Evolutionary conservation across 2,329 filamentous ascomycete genomes (phyloP), one percentile per base, ranked within the genome.

Genomic region (Fusarium sp.): DNA sequence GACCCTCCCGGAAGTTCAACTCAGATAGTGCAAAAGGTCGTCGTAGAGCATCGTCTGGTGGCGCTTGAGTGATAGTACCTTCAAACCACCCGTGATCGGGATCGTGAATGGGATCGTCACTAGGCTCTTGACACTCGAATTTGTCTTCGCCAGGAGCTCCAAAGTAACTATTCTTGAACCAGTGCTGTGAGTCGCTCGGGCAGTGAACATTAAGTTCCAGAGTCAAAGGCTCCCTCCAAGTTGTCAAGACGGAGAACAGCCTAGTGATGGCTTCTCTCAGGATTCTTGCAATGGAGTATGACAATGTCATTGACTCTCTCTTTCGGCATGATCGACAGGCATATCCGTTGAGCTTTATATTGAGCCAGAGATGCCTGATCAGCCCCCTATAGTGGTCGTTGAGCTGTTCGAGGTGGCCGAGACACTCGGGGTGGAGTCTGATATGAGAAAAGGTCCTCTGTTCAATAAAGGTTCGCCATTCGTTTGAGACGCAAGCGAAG

Each of bases 151-250:
- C 61, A 6, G 48, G 44, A 20, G 66, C 72, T 9, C 72, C 72
- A 28, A 73, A 67, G 28, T 65, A 75, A 17, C 66, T 63, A 1
- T 54, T 45, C 41, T 70, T 61, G 6, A 75, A 68, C 73, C 72
- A 75, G 20, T 75, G 72, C 7, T 65, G n/a, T 3, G 59, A 61
- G 48, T 73, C 72, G n/a, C 73, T 75, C 20, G 63, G 66, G 0
- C 60, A 73, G 54, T 75, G 72, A 14, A 41, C 17, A 12, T 69
- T 70, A 2, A 74, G 47, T 17, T 70, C 60, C 4, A 67, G 35
- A 10, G 57, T 58, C 20, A 71, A 22, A 9, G 35, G 13, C 24
- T 52, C 13, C 22, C n/a, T 22, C 66, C 69, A 75, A 6, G 14
- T 57, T 4, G 51, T 24, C 24, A 75, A 22, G 31, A 69, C 63